Conservation (phyloP, 2,329 filamentous ascomycete species). For the Ascocoryne sarcoides region DNA sequence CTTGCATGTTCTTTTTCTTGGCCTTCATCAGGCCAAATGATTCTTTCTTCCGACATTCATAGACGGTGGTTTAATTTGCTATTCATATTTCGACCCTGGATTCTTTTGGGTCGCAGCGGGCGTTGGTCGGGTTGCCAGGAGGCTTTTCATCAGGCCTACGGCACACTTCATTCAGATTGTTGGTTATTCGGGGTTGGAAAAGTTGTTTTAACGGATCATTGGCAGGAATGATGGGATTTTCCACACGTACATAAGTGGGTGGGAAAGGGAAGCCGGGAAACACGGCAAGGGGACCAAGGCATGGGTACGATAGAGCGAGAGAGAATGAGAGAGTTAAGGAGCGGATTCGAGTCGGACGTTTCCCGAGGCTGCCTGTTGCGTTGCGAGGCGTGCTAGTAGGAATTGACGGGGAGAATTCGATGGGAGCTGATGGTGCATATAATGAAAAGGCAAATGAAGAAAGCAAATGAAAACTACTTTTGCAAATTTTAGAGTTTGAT, state of each 20-base stretch:
- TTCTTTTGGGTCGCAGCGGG: slow-evolving; percentile 3
- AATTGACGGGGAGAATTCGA: neutral
- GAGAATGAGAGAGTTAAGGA: too few relatives aligned
- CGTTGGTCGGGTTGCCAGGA: neutral
- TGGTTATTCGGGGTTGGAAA: slow-evolving; percentile 7
- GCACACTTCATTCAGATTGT: slow-evolving; percentile 4
- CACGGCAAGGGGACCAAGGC: too few relatives aligned
- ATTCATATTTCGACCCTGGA: slow-evolving; percentile 3
- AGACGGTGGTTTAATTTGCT: slow-evolving; percentile 15
- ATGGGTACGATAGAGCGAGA: too few relatives aligned
- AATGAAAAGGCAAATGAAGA: too few relatives aligned
- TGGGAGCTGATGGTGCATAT: too few relatives aligned
- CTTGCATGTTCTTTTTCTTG: slow-evolving; percentile 22
- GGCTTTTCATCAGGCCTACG: slow-evolving; percentile 1
- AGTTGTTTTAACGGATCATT: neutral
- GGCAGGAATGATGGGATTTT: neutral
- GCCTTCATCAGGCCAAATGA: slow-evolving; percentile 1
- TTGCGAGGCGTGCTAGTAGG: neutral
- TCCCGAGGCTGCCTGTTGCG: neutral
- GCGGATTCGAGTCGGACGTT: too few relatives aligned
- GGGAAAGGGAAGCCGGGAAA: neutral
- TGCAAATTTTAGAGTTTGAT: too few relatives aligned
- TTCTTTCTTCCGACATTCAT: slow-evolving; percentile 15
- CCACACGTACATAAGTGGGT: neutral
- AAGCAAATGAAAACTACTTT: too few relatives aligned